A percentile compares a stretch with the other conserved stretches of the same genome.
Conservation (phyloP, 352 stramenopile species). For the Phytophthora litchii region DNA sequence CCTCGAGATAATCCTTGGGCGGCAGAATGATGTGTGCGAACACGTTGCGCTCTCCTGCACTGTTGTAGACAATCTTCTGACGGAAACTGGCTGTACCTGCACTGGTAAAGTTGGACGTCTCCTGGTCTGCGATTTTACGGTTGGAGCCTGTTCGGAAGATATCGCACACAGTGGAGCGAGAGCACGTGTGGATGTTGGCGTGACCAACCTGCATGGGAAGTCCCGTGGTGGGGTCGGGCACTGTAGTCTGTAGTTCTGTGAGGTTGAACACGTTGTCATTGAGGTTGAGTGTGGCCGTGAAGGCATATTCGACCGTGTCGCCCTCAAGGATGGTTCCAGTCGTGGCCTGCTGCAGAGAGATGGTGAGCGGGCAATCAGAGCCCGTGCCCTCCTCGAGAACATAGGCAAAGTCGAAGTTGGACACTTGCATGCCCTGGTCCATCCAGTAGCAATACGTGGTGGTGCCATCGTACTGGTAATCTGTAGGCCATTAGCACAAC, state of each 20-base stretch:
- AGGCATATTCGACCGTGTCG: constrained; percentile 63
- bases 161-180: constrained; percentile 69
- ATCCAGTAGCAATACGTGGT: constrained; percentile 87
- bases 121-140: constrained; percentile 71
- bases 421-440: constrained; percentile 72
- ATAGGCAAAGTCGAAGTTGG: constrained; percentile 76
- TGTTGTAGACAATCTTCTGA: constrained; percentile 61
- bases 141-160: constrained; percentile 70
- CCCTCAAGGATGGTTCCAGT: constrained; percentile 36
- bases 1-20: constrained; percentile 48
- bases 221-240: constrained; percentile 58
- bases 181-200: constrained; percentile 80
- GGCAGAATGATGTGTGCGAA: constrained; percentile 81
- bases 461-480: constrained; percentile 75
- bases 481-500: constrained; percentile 23
- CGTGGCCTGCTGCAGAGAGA: constrained; percentile 59
- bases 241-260: constrained; percentile 57
- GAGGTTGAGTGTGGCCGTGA: constrained; percentile 79
- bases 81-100: constrained; percentile 57
- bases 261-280: constrained; percentile 71
- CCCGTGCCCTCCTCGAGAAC: constrained; percentile 50
- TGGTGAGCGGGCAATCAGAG: constrained; percentile 61
- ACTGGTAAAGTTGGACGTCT: constrained; percentile 81
- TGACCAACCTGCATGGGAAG: constrained; percentile 73
- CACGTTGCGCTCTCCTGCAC: constrained; percentile 65